Evolutionary conservation across 176 grass and related monocot species (phyloP).

Genomic region (Otatea glauca): DNA sequence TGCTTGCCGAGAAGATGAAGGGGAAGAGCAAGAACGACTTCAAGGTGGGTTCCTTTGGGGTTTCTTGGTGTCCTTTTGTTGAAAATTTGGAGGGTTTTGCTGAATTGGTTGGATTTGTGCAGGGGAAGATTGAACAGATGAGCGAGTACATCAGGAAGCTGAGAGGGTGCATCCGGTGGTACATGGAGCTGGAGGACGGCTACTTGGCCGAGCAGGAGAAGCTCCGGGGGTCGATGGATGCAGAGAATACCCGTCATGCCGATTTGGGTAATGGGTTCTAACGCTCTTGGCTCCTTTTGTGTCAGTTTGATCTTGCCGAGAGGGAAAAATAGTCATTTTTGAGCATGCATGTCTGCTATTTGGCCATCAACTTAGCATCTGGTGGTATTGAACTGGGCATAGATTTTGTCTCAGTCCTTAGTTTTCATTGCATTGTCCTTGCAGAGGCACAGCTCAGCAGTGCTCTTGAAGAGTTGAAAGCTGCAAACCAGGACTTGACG

Average conservation of each 20-base stretch:
- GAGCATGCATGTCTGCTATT: background rate
- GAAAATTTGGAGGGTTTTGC: background rate
- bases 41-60: constrained; percentile 54
- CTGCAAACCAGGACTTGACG: constrained; percentile 49
- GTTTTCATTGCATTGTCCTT: background rate
- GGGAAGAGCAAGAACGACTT: constrained; percentile 80
- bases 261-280: constrained; percentile 67
- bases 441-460: constrained; percentile 63
- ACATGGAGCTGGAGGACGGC: constrained; percentile 65
- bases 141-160: constrained; percentile 90
- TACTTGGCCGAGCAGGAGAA: constrained; percentile 76
- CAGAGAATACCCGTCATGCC: constrained; percentile 52
- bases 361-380: background rate
- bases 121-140: constrained; percentile 87
- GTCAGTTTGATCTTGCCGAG: background rate
- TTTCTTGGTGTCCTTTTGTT: background rate
- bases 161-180: constrained; percentile 70
- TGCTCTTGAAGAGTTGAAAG: constrained; percentile 56
- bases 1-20: constrained; percentile 93
- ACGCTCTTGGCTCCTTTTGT: background rate
- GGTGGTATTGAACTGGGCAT: background rate
- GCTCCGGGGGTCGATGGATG: constrained; percentile 51
- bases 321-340: background rate
- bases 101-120: background rate
- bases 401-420: background rate